Conservation (phyloP, 331 rosid species). For the Cydonia oblonga region DNA sequence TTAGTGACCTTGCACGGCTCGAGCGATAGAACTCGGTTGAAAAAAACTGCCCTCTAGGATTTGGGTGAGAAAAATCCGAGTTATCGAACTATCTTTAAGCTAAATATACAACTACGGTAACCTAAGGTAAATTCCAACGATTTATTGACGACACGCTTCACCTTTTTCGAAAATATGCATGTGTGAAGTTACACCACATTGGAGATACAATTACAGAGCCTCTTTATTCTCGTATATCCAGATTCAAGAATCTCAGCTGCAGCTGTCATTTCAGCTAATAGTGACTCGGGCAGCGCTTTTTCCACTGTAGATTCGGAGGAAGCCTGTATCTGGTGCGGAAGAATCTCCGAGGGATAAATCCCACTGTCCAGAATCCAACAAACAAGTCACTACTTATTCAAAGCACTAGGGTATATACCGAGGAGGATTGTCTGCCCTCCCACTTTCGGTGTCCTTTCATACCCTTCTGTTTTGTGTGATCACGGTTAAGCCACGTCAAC, state of each 20-base stretch:
- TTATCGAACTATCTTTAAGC: not conserved
- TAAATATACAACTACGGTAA: not conserved
- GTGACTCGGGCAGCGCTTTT: constrained; percentile 24
- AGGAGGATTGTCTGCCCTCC: no score
- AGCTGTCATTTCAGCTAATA: constrained; percentile 32
- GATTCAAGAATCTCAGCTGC: constrained; percentile 31
- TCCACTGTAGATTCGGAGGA: constrained; percentile 8
- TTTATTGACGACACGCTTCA: not conserved
- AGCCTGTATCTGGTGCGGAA: constrained; percentile 44
- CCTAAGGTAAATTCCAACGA: not conserved
- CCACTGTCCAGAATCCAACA: constrained; percentile 53
- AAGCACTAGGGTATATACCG: not conserved
- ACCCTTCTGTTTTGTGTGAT: no score
- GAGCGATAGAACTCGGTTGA: not conserved
- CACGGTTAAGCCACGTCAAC: no score
- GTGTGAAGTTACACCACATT: constrained; percentile 25
- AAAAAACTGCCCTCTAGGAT: not conserved
- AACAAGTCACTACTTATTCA: constrained; percentile 8
- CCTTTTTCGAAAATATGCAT: not conserved
- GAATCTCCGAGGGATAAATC: constrained; percentile 54
- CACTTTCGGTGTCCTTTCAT: no score
- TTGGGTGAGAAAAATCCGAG: not conserved
- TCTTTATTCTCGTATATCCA: constrained; percentile 51
- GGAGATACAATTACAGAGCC: constrained; percentile 56
- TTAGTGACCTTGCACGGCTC: not conserved